Evolutionary conservation across 345 rosid species (phyloP), one percentile per base, ranked within the genome.

Genomic region (Capsella bursapastoris): DNA sequence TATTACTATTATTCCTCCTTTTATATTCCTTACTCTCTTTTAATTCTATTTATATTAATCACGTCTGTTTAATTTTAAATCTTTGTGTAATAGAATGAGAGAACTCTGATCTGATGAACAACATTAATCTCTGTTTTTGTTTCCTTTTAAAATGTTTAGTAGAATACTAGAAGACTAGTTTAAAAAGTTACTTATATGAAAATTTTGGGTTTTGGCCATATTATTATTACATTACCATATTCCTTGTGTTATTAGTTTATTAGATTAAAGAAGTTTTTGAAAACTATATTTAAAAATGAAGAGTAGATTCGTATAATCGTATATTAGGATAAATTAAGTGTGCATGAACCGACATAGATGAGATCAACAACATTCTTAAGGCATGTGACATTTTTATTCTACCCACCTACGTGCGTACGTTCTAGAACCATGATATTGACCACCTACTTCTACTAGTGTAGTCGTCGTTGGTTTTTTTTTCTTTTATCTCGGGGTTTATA

Each of bases 331-430:
- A 68, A 67, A 67, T 52, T 61, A 75, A 61, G 10, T 68, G 74
- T 68, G 70, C 70, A 68, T 68, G 74, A 75, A 68, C 74, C 64
- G 70, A 68, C 69, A 68, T 43, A 52, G 57, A 75, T 68, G 8
- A 34, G 37, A 22, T 22, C 25, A 68, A 8, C 63, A 75, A 68
- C 79, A 75, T 68, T 75, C 73, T 75, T 67, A 51, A 40, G 29
- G 61, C 72, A 67, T 74, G 61, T 66, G 72, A 59, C 38, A 32
- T 34, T 0, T 34, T 0, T 32, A 22, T 18, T 18, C 22, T n/a
- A 25, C 9, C 50, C 58, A 2, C 37, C 7, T 34, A 6, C 37
- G 37, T 34, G 25, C 25, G 25, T 55, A 37, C 37, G 15, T 66
- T 74, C 62, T 67, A 67, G 79, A 60, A 52, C 55, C 40, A 53